phyloP scores from a whole-genome alignment of 768 basidiomycete species.

The Naganishia vaughanmartiniae region DNA sequence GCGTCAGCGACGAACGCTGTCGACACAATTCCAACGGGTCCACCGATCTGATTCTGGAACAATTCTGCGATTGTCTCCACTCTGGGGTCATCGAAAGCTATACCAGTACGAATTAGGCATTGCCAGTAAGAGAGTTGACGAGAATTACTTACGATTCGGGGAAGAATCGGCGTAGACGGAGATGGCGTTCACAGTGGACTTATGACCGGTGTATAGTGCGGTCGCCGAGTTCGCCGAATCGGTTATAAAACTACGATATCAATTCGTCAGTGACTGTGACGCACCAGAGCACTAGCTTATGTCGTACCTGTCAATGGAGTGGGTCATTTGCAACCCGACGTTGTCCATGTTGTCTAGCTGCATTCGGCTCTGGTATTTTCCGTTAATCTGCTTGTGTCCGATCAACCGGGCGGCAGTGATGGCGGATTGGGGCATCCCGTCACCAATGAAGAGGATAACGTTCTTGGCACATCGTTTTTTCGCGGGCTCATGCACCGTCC shows the following conservation, averaged over 20 bases:
- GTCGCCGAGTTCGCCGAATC: slow-evolving; percentile 55
- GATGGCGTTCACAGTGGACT: slow-evolving; percentile 52
- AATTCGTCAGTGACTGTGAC: neutral
- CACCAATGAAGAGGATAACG: slow-evolving; percentile 52
- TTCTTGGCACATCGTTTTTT: slow-evolving; percentile 51
- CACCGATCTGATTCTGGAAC: slow-evolving; percentile 38
- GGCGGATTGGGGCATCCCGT: slow-evolving; percentile 37
- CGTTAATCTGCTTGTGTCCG: slow-evolving; percentile 54
- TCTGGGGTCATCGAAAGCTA: slow-evolving; percentile 47
- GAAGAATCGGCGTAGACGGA: slow-evolving; percentile 51
- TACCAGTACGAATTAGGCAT: neutral
- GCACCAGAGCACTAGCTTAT: neutral
- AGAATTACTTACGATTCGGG: slow-evolving; percentile 21
- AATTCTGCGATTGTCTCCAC: slow-evolving; percentile 50
- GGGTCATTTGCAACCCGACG: slow-evolving; percentile 49
- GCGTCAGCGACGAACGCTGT: slow-evolving; percentile 54
- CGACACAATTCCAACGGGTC: slow-evolving; percentile 53
- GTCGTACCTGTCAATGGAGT: slow-evolving; percentile 39
- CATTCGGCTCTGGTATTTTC: slow-evolving; percentile 47
- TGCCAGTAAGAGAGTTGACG: neutral
- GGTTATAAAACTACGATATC: slow-evolving; percentile 45
- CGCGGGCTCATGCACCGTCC: slow-evolving; percentile 47
- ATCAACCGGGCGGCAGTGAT: slow-evolving; percentile 53
- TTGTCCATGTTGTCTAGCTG: slow-evolving; percentile 15
- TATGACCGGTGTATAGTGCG: slow-evolving; percentile 51